Evolutionary conservation across 1,284 basidiomycete genomes (phyloP).

Genomic region (Trametes sp.): DNA sequence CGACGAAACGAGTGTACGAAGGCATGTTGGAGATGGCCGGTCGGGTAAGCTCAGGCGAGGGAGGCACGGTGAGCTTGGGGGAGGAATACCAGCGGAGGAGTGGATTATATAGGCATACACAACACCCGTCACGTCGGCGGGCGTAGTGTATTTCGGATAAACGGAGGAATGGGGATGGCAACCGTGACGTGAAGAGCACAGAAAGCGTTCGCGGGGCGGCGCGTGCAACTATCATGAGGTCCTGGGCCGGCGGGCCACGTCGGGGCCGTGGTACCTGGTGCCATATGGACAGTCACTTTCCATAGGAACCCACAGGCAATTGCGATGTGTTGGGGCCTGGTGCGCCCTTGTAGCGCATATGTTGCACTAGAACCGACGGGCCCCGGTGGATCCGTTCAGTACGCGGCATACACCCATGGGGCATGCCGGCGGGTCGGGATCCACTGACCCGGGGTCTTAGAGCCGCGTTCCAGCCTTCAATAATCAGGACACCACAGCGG

Average conservation of each 20-base stretch:
- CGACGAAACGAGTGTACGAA: slow-evolving; percentile 20
- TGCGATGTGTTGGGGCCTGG: too few species aligned
- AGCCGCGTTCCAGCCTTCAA: neutral
- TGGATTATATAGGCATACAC: neutral
- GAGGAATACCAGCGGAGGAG: neutral
- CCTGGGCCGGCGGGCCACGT: neutral
- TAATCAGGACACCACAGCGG: neutral
- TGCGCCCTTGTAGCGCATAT: too few species aligned
- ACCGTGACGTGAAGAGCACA: neutral
- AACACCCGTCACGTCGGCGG: neutral
- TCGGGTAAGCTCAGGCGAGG: neutral
- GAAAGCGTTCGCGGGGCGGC: neutral
- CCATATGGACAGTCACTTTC: neutral
- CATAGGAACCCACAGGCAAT: too few species aligned
- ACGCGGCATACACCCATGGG: neutral
- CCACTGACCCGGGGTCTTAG: neutral
- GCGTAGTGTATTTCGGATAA: slow-evolving; percentile 6
- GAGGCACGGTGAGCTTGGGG: neutral
- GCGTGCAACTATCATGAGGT: slow-evolving; percentile 15
- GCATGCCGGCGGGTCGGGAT: neutral
- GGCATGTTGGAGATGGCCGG: slow-evolving; percentile 1
- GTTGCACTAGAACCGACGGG: neutral
- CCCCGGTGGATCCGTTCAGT: neutral
- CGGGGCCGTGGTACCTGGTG: neutral
- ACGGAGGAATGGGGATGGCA: neutral